Base-by-base conservation (phyloP, 306 rosid genomes). In the Vigna hirtella region DNA sequence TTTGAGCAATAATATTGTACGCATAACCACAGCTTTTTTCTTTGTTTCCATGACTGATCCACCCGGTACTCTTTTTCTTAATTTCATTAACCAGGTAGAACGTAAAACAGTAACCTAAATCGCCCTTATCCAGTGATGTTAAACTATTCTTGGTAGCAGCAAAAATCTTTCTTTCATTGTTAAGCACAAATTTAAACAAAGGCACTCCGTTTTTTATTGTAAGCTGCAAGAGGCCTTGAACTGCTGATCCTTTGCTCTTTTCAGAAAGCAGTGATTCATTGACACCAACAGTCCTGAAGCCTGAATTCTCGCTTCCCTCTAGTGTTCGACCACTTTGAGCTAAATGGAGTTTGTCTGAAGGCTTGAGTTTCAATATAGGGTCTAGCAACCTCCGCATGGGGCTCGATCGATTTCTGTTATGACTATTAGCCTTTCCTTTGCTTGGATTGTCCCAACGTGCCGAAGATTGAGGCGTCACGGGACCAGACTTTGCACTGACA, bases 11-110 rank as follows among this genome's bases (percentile, higher is more conserved):
- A 36, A 84, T 71, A 68, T 88, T 92, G 86, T 89, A 92, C 38
- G 80, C 95, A 82, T 88, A 94, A 52, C 87, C 86, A 48, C 77
- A 76, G 57, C 69, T 76, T 83, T 87, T 89, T 72, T 77, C 94
- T 74, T 83, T 92, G 58, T 86, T 85, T 79, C 93, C 94, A 63
- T 87, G 89, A 59, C 87, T 87, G 15, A 90, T 88, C 98, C 96
- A 94, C 58, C 93, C 90, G 76, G 93, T 88, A 62, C 73, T 86
- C 84, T 84, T 94, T 77, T 85, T 90, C 89, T 92, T 94, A 49
- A 92, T 81, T 83, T 94, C 97, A 81, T 92, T 88, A 32, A 94
- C 95, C 48, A 55, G 69, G 83, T 90, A 92, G 87, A 92, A 90
- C 28, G 98, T 92, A 78, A 85, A 90, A 83, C 79, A 81, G 79